Conservation (phyloP, 192 early-diverging fungal species). For the Rhizophlyctis rosea region DNA sequence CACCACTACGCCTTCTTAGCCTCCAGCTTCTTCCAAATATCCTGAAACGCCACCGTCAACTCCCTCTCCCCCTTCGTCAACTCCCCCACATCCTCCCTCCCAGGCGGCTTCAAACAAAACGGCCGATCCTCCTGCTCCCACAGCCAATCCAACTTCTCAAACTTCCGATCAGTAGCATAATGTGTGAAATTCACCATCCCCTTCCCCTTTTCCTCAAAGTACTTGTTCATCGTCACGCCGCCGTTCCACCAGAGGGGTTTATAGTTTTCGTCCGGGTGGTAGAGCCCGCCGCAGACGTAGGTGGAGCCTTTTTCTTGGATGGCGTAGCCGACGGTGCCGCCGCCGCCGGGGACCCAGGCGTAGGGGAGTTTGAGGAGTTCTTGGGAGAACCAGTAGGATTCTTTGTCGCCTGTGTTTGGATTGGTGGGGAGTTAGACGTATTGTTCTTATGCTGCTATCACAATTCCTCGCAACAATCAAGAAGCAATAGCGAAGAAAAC, state of each 20-base stretch:
- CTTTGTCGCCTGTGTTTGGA: slow-evolving; percentile 51
- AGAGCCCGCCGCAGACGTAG: slow-evolving; percentile 31
- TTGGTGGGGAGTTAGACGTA: neutral
- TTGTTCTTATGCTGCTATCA: slow-evolving; percentile 5
- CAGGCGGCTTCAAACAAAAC: neutral
- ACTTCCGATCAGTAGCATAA: too few species aligned
- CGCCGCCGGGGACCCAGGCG: slow-evolving; percentile 20
- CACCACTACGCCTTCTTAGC: neutral
- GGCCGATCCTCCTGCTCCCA: neutral
- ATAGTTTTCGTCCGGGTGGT: slow-evolving; percentile 19
- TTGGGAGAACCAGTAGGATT: slow-evolving; percentile 63
- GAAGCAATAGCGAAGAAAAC: too few species aligned
- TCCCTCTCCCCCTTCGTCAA: neutral
- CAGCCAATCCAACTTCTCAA: neutral
- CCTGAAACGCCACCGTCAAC: slow-evolving; percentile 10
- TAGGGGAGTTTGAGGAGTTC: slow-evolving; percentile 54
- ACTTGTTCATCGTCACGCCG: slow-evolving; percentile 32
- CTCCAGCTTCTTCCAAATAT: slow-evolving; percentile 4
- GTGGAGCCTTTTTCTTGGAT: neutral
- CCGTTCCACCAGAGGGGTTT: slow-evolving; percentile 37
- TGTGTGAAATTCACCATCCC: slow-evolving; percentile 1
- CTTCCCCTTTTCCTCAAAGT: slow-evolving; percentile 2
- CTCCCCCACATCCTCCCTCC: too few species aligned
- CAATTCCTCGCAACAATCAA: slow-evolving; percentile 16
- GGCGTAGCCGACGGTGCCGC: neutral